Base-by-base conservation (phyloP, 305 asterid species). In the Stenogyne calaminthoides region DNA sequence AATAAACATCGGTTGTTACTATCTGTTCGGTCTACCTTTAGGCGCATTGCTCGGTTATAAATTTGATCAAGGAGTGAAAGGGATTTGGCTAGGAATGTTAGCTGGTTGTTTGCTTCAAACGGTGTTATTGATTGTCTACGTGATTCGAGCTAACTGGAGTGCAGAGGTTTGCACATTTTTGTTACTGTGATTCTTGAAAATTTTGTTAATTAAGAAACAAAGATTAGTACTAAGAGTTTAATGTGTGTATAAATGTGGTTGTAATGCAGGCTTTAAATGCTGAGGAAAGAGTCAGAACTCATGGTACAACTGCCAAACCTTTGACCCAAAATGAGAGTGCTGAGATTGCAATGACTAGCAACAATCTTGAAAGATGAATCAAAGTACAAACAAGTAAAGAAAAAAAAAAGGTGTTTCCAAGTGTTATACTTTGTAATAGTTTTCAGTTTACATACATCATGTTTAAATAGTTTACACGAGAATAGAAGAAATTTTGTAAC, bases 11-110 rank as follows among this genome's bases (percentile, higher is more conserved):
- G 81, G 60, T 1, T 80, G 87, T 69, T 89, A 89, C 74, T 89
- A 88, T n/a, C 37, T 86, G 0, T 74, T 91, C 18, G 94, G 97
- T 29, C 84, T 91, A 65, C 97, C 96, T 2, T 51, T 89, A 11
- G 96, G 91, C 9, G 97, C 87, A 3, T 66, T 91, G 55, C 88
- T 89, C 12, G 94, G 97, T 2, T 89, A 81, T 80, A 85, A 75
- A 68, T 69, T 88, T 18, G 80, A 78, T 8, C 85, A 87, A 42
- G 95, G 98, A 16, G 95, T 88, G 6, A 81, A 82, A 76, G 95
- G 93, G 16, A 84, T 92, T 3, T 89, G 97, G 95, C 73, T 84
- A 9, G 92, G 93, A 6, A 86, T 88, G 96, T 67, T 91, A 7
- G 87, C 85, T 3, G 97, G 96, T 32, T 80, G 85, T 29, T 39